Base-by-base conservation (phyloP, 768 basidiomycete species). In the Amylocystis lapponica region DNA sequence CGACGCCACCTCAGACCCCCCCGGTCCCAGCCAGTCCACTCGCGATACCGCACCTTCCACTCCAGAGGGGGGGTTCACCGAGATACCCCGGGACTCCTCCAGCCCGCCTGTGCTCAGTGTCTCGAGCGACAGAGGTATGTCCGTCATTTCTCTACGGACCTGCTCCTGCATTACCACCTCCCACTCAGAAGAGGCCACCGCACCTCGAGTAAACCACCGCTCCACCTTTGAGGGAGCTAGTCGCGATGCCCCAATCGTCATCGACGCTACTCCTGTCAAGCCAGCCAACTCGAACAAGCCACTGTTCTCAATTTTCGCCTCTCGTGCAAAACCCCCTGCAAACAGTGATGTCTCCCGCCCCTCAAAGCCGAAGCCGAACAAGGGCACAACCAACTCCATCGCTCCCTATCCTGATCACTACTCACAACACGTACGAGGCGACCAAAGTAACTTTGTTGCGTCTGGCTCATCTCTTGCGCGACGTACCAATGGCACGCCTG, bases 361-460 rank as follows among this genome's bases (percentile, higher is more conserved):
- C 49, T 41, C 48, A 30, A 41, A 39, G 5, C 36, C 27, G n/a
- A 17, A 39, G 20, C 39, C 50, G 22, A 42, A 31, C 46, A 40
- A 19, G 8, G 25, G 23, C 30, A 37, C 22, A 27, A 14, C 25
- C 29, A 27, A 38, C 27, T 2, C 25, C 11, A 27, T 35, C 46
- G 36, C 34, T 17, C 75, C 76, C 17, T 75, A 72, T 53, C 85
- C 84, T 23, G 63, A 66, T 50, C 52, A 52, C 35, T 61, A 65
- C 19, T 66, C 64, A 13, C 82, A 83, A 54, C 85, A 86, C 62
- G 70, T 82, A 49, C 77, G 72, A 50, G 82, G 81, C 27, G 58
- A 65, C 14, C 81, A 83, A 54, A 70, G 61, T 31, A 46, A 45
- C n/a, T 70, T 68, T 51, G 32, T 51, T 20, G 41, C 44, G 26